Evolutionary conservation across 129 eudicot species (phyloP).

Genomic region (Centrapalus pauciflorus): DNA sequence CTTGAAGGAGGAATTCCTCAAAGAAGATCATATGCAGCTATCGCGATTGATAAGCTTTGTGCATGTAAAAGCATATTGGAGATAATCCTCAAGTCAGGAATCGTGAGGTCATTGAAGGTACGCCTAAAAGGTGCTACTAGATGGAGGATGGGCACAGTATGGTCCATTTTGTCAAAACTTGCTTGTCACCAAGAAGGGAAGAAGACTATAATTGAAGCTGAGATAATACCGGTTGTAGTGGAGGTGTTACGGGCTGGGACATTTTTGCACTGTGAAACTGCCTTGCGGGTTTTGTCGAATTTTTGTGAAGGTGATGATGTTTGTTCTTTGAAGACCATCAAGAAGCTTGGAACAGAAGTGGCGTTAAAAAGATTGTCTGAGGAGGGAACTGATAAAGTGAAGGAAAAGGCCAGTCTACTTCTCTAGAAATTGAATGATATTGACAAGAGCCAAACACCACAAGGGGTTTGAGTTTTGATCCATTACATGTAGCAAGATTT

Average conservation of each 20-base stretch:
- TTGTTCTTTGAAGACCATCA: constrained; percentile 40
- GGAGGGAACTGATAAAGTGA: constrained; percentile 90
- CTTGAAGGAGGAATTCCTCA: constrained; percentile 73
- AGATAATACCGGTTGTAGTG: constrained; percentile 55
- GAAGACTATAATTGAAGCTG: constrained; percentile 64
- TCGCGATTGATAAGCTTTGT: constrained; percentile 78
- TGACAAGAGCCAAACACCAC: too few species aligned
- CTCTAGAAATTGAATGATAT: too few species aligned
- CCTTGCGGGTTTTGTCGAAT: constrained; percentile 76
- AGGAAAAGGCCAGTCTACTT: constrained; percentile 95
- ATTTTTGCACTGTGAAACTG: constrained; percentile 80
- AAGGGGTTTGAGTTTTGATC: too few species aligned
- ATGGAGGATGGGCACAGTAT: constrained; percentile 87
- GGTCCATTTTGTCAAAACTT: constrained; percentile 74
- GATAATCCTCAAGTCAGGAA: constrained; percentile 89
- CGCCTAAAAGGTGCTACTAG: constrained; percentile 73
- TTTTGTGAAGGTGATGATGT: constrained; percentile 73
- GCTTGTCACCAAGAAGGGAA: constrained; percentile 91
- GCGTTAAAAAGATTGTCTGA: constrained; percentile 69
- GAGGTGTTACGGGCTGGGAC: constrained; percentile 87
- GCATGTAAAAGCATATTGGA: constrained; percentile 78
- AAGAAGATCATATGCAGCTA: constrained; percentile 87
- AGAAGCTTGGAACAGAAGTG: constrained; percentile 77
- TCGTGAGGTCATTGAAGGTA: constrained; percentile 58
- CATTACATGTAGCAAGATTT: too few species aligned